A percentile compares a stretch with the other conserved stretches of the same genome.
Conservation (phyloP, 2,329 filamentous ascomycete genomes). For the Hymenoscyphus infarciens region DNA sequence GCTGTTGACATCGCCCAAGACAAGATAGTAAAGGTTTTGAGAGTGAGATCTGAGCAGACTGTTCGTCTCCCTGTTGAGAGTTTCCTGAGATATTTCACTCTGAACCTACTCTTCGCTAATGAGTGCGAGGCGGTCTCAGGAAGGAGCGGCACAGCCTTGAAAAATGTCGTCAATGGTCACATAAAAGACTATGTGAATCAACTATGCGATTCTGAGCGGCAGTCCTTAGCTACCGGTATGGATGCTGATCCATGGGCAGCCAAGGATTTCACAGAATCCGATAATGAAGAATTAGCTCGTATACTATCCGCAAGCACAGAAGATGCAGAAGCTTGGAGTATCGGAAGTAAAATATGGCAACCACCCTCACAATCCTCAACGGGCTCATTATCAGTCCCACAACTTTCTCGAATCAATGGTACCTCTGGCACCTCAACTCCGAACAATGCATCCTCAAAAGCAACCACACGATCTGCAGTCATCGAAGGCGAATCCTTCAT, state of each 20-base stretch:
- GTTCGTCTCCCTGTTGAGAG: slow-evolving; percentile 61
- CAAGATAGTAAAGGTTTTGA: slow-evolving; percentile 69
- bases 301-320: slow-evolving; percentile 68
- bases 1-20: slow-evolving; percentile 79
- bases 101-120: slow-evolving; percentile 79
- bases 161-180: slow-evolving; percentile 75
- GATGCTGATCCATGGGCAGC: slow-evolving; percentile 78
- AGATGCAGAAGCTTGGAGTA: slow-evolving; percentile 65
- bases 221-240: slow-evolving; percentile 71
- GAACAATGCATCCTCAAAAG: slow-evolving; percentile 42
- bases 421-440: slow-evolving; percentile 22
- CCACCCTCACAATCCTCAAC: slow-evolving; percentile 32
- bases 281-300: slow-evolving; percentile 56
- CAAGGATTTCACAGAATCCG: slow-evolving; percentile 66
- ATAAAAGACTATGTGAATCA: slow-evolving; percentile 75
- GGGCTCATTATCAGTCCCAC: slow-evolving; percentile 23
- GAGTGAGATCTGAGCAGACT: slow-evolving; percentile 72
- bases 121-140: slow-evolving; percentile 85
- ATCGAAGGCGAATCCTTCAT: slow-evolving; percentile 85
- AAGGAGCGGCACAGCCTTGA: slow-evolving; percentile 69
- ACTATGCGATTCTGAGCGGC: slow-evolving; percentile 68
- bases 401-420: slow-evolving; percentile 13
- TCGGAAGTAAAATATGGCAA: slow-evolving; percentile 57
- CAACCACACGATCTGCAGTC: slow-evolving; percentile 66
- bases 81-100: slow-evolving; percentile 77